Base-by-base conservation (phyloP, 345 rosid genomes). In the Eutrema japonicum region DNA sequence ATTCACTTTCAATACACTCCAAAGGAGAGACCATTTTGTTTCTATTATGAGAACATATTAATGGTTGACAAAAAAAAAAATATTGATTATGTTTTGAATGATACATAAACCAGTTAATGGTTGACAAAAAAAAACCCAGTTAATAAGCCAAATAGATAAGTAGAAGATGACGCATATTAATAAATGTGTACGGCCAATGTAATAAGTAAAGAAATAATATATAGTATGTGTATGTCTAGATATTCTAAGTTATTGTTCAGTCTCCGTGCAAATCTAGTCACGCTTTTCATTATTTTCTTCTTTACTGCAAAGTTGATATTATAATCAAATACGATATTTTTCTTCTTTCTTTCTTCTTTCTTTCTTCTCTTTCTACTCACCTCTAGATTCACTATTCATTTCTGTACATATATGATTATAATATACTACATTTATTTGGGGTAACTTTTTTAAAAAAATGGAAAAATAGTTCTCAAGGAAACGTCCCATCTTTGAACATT, bases 211-310 rank as follows among this genome's bases (percentile, higher is more conserved):
- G 53, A 67, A 2, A 38, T 22, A 22, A 22, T 22, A 22, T 22
- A 18, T 18, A 18, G 18, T 18, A 18, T 18, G 18, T 18, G 18
- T 18, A 18, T 18, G 18, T 18, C 35, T 37, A 66, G 33, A 59
- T 66, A 74, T 66, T 49, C 56, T 26, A 45, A 18, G 22, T 18
- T 18, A 18, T 18, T 51, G 53, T 43, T 46, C 57, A 75, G 74
- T 61, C 59, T 62, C 58, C 79, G 75, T 69, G 79, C 70, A 69
- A 42, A 61, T 75, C 79, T 68, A 68, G 58, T 70, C 74, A 76
- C 56, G 8, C 58, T 69, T 60, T 68, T 54, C 58, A 57, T 13
- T 4, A 12, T 22, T 41, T 2, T 8, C 2, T 49, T 46, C 22
- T 64, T 64, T 35, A 47, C 40, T 29, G 32, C 75, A 62, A 16